Conservation (phyloP, 148 eudicot genomes). For the Spergularia bocconei region DNA sequence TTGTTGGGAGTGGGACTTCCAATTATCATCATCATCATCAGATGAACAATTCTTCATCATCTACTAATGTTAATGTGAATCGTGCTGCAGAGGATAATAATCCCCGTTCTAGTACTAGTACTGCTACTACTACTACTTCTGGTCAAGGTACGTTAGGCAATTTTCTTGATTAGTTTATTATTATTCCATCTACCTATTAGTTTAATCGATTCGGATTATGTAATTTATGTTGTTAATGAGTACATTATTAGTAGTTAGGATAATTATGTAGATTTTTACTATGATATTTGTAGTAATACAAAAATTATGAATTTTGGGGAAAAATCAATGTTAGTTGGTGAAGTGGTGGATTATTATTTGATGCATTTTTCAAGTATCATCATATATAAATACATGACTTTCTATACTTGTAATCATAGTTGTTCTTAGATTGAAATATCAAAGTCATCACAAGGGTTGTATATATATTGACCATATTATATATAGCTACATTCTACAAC, state of each 20-base stretch:
- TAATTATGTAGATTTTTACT: background rate
- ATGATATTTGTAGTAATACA: no score
- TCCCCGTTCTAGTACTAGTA: background rate
- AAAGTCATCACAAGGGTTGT: background rate
- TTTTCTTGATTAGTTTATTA: slow-evolving; percentile 11
- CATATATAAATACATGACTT: no score
- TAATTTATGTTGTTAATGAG: no score
- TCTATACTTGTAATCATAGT: slow-evolving; percentile 19
- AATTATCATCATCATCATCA: slow-evolving; percentile 5
- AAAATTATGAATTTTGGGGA: slow-evolving; percentile 8
- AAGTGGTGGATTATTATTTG: no score
- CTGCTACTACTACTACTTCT: background rate
- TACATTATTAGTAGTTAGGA: background rate
- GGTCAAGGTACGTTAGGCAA: slow-evolving; percentile 33
- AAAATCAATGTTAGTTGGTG: no score
- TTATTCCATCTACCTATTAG: background rate
- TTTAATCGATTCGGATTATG: background rate
- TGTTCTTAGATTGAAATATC: slow-evolving; percentile 15
- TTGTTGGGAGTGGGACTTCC: slow-evolving; percentile 17
- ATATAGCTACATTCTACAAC: no score
- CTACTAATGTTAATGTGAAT: slow-evolving; percentile 17
- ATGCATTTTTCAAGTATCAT: no score
- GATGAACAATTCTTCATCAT: background rate
- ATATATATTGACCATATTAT: no score
- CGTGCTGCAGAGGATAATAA: background rate